Evolutionary conservation across 2,329 filamentous ascomycete species (phyloP).

Genomic region (Chrysosporium queenslandicum): DNA sequence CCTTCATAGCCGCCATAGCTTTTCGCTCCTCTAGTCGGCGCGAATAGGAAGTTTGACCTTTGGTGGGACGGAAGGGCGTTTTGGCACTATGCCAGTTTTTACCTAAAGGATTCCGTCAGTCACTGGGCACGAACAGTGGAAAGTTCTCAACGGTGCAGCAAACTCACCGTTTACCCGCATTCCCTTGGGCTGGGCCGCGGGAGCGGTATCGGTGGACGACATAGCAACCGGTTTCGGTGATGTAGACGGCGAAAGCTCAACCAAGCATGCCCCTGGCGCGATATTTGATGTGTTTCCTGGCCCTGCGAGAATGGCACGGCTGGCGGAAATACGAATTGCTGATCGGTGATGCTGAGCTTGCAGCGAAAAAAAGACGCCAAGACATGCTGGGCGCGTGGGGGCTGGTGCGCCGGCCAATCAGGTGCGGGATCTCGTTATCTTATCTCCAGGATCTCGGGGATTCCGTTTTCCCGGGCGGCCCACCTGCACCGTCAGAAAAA

Average conservation of each 20-base stretch:
- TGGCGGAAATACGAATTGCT: not conserved
- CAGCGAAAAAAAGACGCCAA: not conserved
- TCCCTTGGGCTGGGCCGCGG: constrained; percentile 39
- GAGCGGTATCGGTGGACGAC: constrained; percentile 25
- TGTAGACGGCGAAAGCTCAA: not conserved
- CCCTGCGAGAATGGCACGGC: not conserved
- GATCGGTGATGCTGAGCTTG: not conserved
- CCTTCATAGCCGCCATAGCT: constrained; percentile 66
- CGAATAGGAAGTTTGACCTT: constrained; percentile 68
- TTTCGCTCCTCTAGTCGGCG: constrained; percentile 63
- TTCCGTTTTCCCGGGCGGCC: not conserved
- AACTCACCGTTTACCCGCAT: constrained; percentile 73
- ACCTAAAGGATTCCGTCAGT: constrained; percentile 45
- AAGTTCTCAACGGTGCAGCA: not conserved
- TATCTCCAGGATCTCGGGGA: constrained; percentile 12
- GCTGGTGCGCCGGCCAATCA: not conserved
- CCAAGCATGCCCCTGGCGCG: not conserved
- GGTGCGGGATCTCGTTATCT: not conserved
- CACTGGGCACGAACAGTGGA: not conserved
- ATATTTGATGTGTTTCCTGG: not conserved
- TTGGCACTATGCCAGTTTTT: constrained; percentile 88
- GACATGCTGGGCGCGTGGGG: not conserved
- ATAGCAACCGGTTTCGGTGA: not conserved
- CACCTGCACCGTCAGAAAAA: not conserved
- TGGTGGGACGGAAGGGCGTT: constrained; percentile 71